phyloP scores from a whole-genome alignment of 1,284 basidiomycete genomes.

The Ustilago trichophora region DNA sequence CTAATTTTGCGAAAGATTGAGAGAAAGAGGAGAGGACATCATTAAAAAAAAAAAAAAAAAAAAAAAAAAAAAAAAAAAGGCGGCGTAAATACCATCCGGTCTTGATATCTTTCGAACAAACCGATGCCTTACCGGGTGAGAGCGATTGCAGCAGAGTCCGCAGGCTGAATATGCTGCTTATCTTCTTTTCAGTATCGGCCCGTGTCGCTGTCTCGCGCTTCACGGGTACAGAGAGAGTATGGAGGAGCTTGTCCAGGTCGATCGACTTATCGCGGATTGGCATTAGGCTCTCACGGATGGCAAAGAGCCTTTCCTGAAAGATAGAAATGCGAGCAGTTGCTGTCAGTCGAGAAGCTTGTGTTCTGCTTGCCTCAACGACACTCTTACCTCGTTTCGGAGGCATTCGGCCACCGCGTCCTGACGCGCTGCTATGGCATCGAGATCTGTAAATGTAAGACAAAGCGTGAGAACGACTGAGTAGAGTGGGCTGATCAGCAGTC shows the following conservation, averaged over 20 bases:
- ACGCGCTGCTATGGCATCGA: slow-evolving; percentile 77
- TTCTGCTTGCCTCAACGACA: too few relatives aligned
- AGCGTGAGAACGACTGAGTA: background rate
- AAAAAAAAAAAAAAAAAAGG: too few relatives aligned
- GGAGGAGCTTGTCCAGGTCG: slow-evolving; percentile 88
- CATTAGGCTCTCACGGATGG: slow-evolving; percentile 76
- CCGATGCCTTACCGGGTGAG: slow-evolving; percentile 27
- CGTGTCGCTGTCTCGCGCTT: slow-evolving; percentile 15
- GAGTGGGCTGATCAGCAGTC: too few relatives aligned
- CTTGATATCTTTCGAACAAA: too few relatives aligned
- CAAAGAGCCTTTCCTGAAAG: slow-evolving; percentile 73
- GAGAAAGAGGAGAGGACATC: too few relatives aligned
- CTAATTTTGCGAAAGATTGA: slow-evolving; percentile 43
- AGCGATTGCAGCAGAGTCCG: slow-evolving; percentile 72
- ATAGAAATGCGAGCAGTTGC: too few relatives aligned
- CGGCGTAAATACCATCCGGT: too few relatives aligned
- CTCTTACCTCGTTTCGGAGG: slow-evolving; percentile 73
- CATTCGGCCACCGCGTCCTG: slow-evolving; percentile 74
- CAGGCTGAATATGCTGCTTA: slow-evolving; percentile 78
- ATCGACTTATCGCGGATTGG: slow-evolving; percentile 72
- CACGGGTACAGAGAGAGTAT: slow-evolving; percentile 16
- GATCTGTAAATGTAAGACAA: slow-evolving; percentile 68
- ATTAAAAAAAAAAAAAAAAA: too few relatives aligned
- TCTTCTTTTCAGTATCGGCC: slow-evolving; percentile 75
- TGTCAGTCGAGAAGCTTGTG: too few relatives aligned